phyloP scores from a whole-genome alignment of 176 grass and related monocot species.

The Urochloa ruziziensis region DNA sequence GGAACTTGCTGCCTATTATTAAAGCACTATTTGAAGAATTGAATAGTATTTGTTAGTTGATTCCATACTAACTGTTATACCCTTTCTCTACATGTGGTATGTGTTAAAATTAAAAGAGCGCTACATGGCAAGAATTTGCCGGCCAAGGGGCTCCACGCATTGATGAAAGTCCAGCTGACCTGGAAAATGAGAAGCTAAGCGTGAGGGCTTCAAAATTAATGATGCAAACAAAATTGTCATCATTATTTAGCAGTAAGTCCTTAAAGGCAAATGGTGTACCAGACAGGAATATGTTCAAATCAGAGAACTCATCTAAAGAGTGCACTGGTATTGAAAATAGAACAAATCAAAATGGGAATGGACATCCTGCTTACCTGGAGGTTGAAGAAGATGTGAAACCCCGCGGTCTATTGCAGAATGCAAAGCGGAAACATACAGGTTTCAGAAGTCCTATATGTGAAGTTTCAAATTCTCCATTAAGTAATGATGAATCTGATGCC shows the following conservation, averaged over 20 bases:
- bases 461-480: slow-evolving; percentile 64
- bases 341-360: slow-evolving; percentile 47
- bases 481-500: slow-evolving; percentile 70
- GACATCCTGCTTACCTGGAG: slow-evolving; percentile 31
- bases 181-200: slow-evolving; percentile 59
- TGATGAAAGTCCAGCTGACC: slow-evolving; percentile 31
- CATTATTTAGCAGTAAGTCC: slow-evolving; percentile 51
- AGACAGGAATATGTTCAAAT: slow-evolving; percentile 59
- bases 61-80: slow-evolving; percentile 30
- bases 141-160: slow-evolving; percentile 27
- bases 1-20: neutral
- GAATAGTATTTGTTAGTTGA: neutral
- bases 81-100: slow-evolving; percentile 28
- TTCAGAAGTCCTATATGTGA: slow-evolving; percentile 95
- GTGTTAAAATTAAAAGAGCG: slow-evolving; percentile 33
- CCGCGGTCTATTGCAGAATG: slow-evolving; percentile 34
- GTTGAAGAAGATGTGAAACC: slow-evolving; percentile 57
- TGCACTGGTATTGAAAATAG: slow-evolving; percentile 55
- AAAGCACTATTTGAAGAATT: neutral
- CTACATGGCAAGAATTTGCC: slow-evolving; percentile 19
- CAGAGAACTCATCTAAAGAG: slow-evolving; percentile 43
- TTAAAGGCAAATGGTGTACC: slow-evolving; percentile 49
- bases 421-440: slow-evolving; percentile 65
- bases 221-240: slow-evolving; percentile 72
- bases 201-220: slow-evolving; percentile 51